Evolutionary conservation across 805 yeast species (phyloP).

Genomic region (Tetrapisispora nanseiensis): DNA sequence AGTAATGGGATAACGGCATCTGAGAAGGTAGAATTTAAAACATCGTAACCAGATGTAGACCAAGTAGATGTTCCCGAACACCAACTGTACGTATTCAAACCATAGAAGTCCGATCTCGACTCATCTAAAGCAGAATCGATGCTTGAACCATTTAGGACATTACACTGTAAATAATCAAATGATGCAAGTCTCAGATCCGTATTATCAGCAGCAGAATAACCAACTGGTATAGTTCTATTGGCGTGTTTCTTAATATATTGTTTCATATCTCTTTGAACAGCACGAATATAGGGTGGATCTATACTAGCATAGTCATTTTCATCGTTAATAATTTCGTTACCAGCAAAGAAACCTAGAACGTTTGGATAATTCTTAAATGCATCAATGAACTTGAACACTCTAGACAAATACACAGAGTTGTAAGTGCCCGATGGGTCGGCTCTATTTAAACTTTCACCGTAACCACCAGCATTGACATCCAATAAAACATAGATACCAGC

Average conservation of each 20-base stretch:
- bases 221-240: conserved; percentile 81
- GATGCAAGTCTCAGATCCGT: conserved; percentile 58
- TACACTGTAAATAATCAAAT: conserved; percentile 77
- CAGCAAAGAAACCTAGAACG: conserved; percentile 79
- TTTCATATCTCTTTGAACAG: conserved; percentile 88
- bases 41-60: conserved; percentile 58
- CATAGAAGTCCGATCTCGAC: conserved; percentile 77
- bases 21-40: conserved; percentile 44
- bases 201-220: conserved; percentile 90
- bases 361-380: conserved; percentile 80
- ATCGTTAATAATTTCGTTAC: conserved; percentile 87
- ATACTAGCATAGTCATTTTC: conserved; percentile 45
- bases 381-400: conserved; percentile 77
- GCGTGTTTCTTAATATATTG: conserved; percentile 59
- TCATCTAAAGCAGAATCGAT: conserved; percentile 39
- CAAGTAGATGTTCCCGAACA: conserved; percentile 59
- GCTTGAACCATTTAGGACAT: conserved; percentile 39
- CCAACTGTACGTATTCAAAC: conserved; percentile 83
- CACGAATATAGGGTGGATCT: conserved; percentile 76
- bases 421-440: conserved; percentile 61
- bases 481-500: conserved; percentile 85
- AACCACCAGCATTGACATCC: conserved; percentile 73
- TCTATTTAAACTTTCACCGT: conserved; percentile 61
- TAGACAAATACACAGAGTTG: conserved; percentile 56
- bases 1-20: conserved; percentile 59